These are phyloP conservation scores for Monosporascus sp. DNA, from an alignment of 2,329 filamentous ascomycete genomes.

Conservation along the genomic window DNA sequence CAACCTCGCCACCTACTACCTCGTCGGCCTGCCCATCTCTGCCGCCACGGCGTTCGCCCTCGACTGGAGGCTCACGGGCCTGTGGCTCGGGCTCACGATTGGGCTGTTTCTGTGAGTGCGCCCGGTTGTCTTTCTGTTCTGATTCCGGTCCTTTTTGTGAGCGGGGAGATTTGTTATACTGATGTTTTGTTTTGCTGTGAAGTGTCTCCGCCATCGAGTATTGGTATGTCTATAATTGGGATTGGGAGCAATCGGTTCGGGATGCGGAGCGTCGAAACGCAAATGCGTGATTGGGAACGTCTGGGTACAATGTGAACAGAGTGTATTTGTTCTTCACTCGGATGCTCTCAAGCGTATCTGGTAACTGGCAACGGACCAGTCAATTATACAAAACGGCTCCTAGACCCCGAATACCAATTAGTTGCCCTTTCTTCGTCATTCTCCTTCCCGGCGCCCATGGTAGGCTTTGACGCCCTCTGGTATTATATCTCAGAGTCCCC, in stretches of 20 bases:
- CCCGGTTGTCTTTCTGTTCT: not conserved
- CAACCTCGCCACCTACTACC: slow-evolving; percentile 82
- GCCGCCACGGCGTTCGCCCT: slow-evolving; percentile 74
- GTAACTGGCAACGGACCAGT: not conserved
- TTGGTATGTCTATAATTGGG: slow-evolving; percentile 43
- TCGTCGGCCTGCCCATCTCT: slow-evolving; percentile 77
- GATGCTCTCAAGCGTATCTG: not conserved
- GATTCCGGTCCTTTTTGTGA: no score
- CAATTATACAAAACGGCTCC: not conserved
- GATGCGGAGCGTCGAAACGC: slow-evolving; percentile 51
- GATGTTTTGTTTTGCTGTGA: slow-evolving; percentile 6
- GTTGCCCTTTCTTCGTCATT: no score
- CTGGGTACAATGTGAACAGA: not conserved
- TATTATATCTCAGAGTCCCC: no score
- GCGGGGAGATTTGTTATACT: not conserved
- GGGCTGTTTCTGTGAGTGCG: slow-evolving; percentile 58
- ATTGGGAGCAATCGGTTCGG: slow-evolving; percentile 49
- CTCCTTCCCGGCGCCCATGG: no score
- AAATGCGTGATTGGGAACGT: slow-evolving; percentile 29
- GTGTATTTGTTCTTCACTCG: not conserved
- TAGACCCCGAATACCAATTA: no score
- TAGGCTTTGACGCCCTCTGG: no score
- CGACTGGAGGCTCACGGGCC: slow-evolving; percentile 69
- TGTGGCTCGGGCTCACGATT: slow-evolving; percentile 76
- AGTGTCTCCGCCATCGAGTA: slow-evolving; percentile 52